Conservation (phyloP, 495 filamentous ascomycete genomes). For the Penicillium manginii region DNA sequence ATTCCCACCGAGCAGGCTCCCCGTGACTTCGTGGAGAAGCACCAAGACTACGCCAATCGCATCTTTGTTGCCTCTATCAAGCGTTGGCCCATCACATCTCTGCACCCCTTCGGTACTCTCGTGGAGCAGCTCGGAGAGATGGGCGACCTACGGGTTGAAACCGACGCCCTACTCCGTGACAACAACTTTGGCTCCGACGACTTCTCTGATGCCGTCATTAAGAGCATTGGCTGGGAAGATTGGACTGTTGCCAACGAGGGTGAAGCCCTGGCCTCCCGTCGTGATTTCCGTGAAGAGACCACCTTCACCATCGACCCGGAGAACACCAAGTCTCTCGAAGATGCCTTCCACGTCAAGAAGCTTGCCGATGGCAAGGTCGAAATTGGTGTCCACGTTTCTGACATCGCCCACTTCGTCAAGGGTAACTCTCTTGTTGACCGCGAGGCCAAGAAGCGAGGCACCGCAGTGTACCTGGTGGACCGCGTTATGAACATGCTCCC, state of each 20-base stretch:
- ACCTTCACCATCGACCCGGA: constrained; percentile 91
- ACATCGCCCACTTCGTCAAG: constrained; percentile 97
- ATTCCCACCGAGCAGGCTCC: constrained; percentile 98
- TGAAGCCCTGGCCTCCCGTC: constrained; percentile 75
- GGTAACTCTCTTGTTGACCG: constrained; percentile 93
- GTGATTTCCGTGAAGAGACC: constrained; percentile 87
- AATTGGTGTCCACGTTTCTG: constrained; percentile 92
- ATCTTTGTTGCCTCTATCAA: constrained; percentile 99
- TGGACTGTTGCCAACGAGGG: constrained; percentile 86
- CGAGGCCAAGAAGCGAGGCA: constrained; percentile 97
- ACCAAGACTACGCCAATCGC: constrained; percentile 94
- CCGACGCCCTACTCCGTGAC: constrained; percentile 92
- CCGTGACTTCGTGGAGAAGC: constrained; percentile 96
- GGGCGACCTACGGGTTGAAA: constrained; percentile 95
- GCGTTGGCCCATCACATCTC: constrained; percentile 98
- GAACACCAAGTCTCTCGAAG: constrained; percentile 80
- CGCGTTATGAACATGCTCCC: constrained; percentile 90
- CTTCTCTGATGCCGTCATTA: constrained; percentile 93
- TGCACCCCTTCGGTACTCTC: constrained; percentile 96
- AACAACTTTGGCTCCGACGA: constrained; percentile 99
- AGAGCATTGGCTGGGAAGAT: constrained; percentile 88
- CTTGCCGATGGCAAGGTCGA: constrained; percentile 84
- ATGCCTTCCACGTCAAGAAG: constrained; percentile 88
- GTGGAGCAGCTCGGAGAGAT: constrained; percentile 97
- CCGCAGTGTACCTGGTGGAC: constrained; percentile 91